Evolutionary conservation across 2,329 filamentous ascomycete genomes (phyloP), one percentile per base, ranked within the genome.

Genomic region (Pseudogymnoascus sp.): DNA sequence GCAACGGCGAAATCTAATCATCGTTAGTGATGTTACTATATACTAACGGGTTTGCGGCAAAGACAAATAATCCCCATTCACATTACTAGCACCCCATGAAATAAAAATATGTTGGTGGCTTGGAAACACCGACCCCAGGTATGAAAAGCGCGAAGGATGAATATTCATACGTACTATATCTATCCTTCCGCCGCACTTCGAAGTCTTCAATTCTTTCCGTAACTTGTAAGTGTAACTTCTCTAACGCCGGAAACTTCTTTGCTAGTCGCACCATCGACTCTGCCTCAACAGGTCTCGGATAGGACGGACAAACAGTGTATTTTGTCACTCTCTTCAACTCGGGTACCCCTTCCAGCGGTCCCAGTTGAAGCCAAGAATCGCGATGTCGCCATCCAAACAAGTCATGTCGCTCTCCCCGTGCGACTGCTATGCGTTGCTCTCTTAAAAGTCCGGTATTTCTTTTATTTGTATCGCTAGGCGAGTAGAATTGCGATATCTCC

Each of bases 331-430:
- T 52, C 45, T 52, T 52, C 45, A 52, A 19, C 45, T 52, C 45
- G 30, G 45, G 45, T 9, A 33, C 15, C 9, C 45, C 45, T 3
- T 52, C 26, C 5, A 52, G 26, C 26, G 45, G 15, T 9, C 45
- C 45, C 8, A 52, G 45, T 3, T 35, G 60, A 52, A 62, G n/a
- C 34, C 61, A 21, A 26, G 63, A 64, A 62, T 63, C 37, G 35
- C 61, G 34, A 26, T 63, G 59, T 15, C 63, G 60, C 18, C 60
- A 35, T 5, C 62, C 57, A 28, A 35, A 63, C 15, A 64, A 33
- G 55, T 64, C 62, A 26, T 45, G 10, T 18, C 61, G 60, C 18
- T 60, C 57, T 21, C 62, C 61, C 7, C 30, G 21, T 34, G 58
- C 57, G 9, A 18, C 39, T 37, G 39, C 9, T 35, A 19, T n/a